Evolutionary conservation across 1,284 basidiomycete species (phyloP).

Genomic region (Earliella scabrosa): DNA sequence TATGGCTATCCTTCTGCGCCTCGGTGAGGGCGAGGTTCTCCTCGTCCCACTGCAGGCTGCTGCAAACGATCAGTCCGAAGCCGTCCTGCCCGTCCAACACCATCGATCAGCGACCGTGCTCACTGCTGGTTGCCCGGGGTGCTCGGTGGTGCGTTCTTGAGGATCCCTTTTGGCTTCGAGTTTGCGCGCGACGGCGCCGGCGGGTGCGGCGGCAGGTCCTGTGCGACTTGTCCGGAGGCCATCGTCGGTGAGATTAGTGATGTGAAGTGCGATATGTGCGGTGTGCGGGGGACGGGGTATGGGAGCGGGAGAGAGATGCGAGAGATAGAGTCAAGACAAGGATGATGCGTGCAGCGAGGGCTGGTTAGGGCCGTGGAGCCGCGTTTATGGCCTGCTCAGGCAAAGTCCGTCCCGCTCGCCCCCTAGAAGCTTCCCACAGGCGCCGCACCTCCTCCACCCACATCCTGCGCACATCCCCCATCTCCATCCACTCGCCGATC

Average conservation of each 20-base stretch:
- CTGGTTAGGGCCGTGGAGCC: conserved; percentile 14
- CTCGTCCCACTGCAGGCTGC: conserved; percentile 88
- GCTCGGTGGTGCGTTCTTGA: conserved; percentile 74
- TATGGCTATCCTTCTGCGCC: conserved; percentile 89
- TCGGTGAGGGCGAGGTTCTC: conserved; percentile 90
- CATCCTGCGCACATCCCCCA: background rate
- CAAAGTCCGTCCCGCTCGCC: background rate
- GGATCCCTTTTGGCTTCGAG: conserved; percentile 80
- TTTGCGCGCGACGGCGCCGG: conserved; percentile 35
- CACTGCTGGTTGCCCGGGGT: conserved; percentile 50
- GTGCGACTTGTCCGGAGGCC: conserved; percentile 12
- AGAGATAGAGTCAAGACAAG: background rate
- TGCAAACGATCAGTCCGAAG: background rate
- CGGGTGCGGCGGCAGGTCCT: conserved; percentile 20
- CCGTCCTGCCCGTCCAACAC: background rate
- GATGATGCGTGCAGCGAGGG: background rate
- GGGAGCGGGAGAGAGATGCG: background rate
- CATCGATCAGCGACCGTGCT: conserved; percentile 9
- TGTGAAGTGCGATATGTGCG: background rate
- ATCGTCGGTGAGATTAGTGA: conserved; percentile 1
- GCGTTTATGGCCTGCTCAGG: background rate
- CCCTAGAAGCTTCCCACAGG: background rate
- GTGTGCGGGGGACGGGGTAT: background rate
- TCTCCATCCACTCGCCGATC: too few species aligned
- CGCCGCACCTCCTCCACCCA: background rate